Base-by-base conservation (phyloP, 1,284 basidiomycete species). In the Rhodotorula sp. region DNA sequence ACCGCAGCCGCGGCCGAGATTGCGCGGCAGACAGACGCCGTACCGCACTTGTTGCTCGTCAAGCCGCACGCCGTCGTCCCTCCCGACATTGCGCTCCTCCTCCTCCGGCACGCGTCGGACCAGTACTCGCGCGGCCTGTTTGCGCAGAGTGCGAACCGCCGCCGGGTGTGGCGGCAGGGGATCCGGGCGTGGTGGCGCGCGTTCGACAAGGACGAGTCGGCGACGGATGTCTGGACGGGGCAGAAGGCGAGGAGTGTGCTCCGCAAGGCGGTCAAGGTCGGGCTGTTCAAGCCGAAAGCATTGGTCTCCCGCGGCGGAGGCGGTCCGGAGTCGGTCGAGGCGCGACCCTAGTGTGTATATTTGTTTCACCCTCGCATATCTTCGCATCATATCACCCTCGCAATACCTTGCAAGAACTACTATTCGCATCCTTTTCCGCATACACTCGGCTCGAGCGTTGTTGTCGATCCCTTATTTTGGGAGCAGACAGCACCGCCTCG, bases 41-140 rank as follows among this genome's bases (percentile, higher is more conserved):
- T 8, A 7, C 5, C 58, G 14, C n/a, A 16, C 8, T 54, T 46
- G n/a, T n/a, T 48, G 54, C 63, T 47, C 12, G n/a, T 46, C 18
- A 16, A n/a, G 20, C 64, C 64, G 52, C 52, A 60, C n/a, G 26
- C 18, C 5, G 43, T 31, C 58, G 62, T 68, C 58, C 10, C 67
- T 16, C 49, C 67, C 12, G 67, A 64, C 23, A 16, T 64, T 3
- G 62, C 62, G n/a, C 15, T 68, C 58, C 62, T 68, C 49, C 49
- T 68, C 23, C 62, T 68, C 8, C 62, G 58, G 2, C 67, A 56
- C 58, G 62, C 67, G 18, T n/a, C 54, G 49, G 62, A 59, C 43
- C 39, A 46, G 34, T 18, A 43, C 29, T n/a, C 3, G 20, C 26
- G 29, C 46, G 21, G 43, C 8, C 43, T 21, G 43, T 20, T 59